These are phyloP conservation scores for Botryotinia globosa DNA, from an alignment of 2,329 filamentous ascomycete species.

Conservation along the genomic window DNA sequence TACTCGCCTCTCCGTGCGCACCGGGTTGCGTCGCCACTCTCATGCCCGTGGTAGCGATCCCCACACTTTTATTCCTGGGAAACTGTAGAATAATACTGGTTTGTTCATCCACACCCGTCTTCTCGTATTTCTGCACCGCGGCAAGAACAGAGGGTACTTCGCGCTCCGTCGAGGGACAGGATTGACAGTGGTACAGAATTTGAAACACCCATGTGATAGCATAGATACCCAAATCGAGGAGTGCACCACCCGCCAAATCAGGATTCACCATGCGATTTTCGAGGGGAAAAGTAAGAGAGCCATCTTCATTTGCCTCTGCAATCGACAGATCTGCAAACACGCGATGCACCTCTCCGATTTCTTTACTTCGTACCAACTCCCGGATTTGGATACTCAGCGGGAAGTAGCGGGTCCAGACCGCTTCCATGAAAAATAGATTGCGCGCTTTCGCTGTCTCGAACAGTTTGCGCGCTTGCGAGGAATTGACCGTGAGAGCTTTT, in stretches of 20 bases:
- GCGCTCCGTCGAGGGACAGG: slow-evolving; percentile 26
- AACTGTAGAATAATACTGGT: slow-evolving; percentile 63
- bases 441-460: slow-evolving; percentile 60
- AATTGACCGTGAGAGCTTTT: slow-evolving; percentile 70
- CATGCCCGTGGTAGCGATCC: slow-evolving; percentile 56
- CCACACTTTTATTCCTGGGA: slow-evolving; percentile 56
- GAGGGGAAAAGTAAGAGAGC: slow-evolving; percentile 43
- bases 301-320: slow-evolving; percentile 50
- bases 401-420: slow-evolving; percentile 70
- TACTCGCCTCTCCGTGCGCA: slow-evolving; percentile 43
- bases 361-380: slow-evolving; percentile 44
- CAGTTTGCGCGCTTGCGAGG: slow-evolving; percentile 58
- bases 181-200: slow-evolving; percentile 65
- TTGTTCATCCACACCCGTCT: slow-evolving; percentile 60
- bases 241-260: slow-evolving; percentile 63
- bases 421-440: slow-evolving; percentile 60
- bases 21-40: slow-evolving; percentile 51
- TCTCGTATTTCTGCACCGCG: slow-evolving; percentile 56
- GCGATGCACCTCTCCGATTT: slow-evolving; percentile 46
- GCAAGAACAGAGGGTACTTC: slow-evolving; percentile 55
- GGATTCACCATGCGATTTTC: slow-evolving; percentile 65
- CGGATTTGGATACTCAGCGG: slow-evolving; percentile 60
- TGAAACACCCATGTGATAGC: slow-evolving; percentile 70
- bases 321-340: slow-evolving; percentile 44
- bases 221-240: slow-evolving; percentile 70